Percentiles rank a stretch among this genome's conserved stretches.
Conservation (phyloP, 257 asterid genomes). For the Rhazya stricta region DNA sequence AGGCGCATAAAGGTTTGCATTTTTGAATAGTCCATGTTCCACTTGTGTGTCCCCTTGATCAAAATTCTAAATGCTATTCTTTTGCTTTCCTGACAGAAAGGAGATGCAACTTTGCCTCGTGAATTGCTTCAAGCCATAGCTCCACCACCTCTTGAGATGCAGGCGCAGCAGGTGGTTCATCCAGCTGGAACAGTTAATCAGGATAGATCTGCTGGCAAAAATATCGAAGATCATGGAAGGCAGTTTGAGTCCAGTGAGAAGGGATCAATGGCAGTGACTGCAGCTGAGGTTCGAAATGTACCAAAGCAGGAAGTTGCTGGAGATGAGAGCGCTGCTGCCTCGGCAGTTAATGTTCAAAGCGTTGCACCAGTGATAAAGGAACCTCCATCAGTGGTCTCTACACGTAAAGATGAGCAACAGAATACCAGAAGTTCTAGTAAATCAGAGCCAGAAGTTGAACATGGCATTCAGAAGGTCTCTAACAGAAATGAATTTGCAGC, state of each 20-base stretch:
- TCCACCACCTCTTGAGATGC: conserved; percentile 77
- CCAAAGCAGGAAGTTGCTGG: conserved; percentile 50
- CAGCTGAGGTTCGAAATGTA: conserved; percentile 36
- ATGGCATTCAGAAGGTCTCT: conserved; percentile 40
- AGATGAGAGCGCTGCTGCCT: conserved; percentile 44
- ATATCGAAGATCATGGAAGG: conserved; percentile 45
- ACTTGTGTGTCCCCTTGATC: conserved; percentile 8
- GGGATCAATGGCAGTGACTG: conserved; percentile 39
- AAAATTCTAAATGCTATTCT: conserved; percentile 12
- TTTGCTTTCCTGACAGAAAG: conserved; percentile 61
- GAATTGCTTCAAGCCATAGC: conserved; percentile 87
- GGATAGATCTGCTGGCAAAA: conserved; percentile 51
- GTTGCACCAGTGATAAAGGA: conserved; percentile 43
- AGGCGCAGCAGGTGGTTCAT: conserved; percentile 45
- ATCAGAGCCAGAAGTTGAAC: conserved; percentile 61
- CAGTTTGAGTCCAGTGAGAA: conserved; percentile 51
- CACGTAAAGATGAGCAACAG: conserved; percentile 70
- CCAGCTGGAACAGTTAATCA: conserved; percentile 44
- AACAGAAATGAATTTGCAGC: conserved; percentile 48
- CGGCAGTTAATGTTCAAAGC: conserved; percentile 34
- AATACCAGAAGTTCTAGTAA: conserved; percentile 40
- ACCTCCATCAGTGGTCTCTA: conserved; percentile 44
- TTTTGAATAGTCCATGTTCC: conserved; percentile 3
- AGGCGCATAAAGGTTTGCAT: conserved; percentile 88
- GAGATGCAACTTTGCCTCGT: conserved; percentile 84